phyloP scores from a whole-genome alignment of 768 basidiomycete genomes.

The Galerina sulciceps region DNA sequence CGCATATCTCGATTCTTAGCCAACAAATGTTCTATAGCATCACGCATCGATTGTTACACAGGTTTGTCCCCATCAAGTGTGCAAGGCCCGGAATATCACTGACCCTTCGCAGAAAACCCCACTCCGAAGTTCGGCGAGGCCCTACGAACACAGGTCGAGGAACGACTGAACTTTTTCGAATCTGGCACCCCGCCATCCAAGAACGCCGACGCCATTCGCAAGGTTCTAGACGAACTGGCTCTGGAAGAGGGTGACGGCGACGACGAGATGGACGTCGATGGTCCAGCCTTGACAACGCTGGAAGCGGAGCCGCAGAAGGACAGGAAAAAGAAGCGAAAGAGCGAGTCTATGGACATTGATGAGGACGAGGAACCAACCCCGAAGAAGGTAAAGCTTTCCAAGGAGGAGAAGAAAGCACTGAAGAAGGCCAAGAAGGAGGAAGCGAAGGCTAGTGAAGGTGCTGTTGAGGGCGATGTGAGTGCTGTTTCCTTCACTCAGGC shows the following conservation, averaged over 20 bases:
- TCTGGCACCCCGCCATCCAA: conserved; percentile 87
- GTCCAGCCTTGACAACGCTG: conserved; percentile 60
- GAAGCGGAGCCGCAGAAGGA: conserved; percentile 59
- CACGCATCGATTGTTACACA: conserved; percentile 93
- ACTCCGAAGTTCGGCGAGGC: conserved; percentile 96
- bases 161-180: conserved; percentile 93
- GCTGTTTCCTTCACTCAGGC: not conserved
- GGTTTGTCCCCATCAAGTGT: conserved; percentile 45
- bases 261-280: conserved; percentile 54
- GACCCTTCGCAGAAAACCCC: conserved; percentile 64
- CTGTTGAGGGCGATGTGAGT: conserved; percentile 35
- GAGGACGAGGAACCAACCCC: conserved; percentile 49
- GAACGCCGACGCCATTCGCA: conserved; percentile 90
- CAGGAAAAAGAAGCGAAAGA: conserved; percentile 73
- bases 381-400: conserved; percentile 79
- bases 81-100: not conserved
- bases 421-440: conserved; percentile 78
- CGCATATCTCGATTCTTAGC: conserved; percentile 98
- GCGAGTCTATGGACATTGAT: conserved; percentile 69
- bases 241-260: conserved; percentile 64
- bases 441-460: conserved; percentile 52
- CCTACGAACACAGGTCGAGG: conserved; percentile 91
- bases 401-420: conserved; percentile 86
- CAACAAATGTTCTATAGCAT: conserved; percentile 98
- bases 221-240: conserved; percentile 83